Evolutionary conservation across 495 filamentous ascomycete species (phyloP).

Genomic region (Aspergillus homomorphus): DNA sequence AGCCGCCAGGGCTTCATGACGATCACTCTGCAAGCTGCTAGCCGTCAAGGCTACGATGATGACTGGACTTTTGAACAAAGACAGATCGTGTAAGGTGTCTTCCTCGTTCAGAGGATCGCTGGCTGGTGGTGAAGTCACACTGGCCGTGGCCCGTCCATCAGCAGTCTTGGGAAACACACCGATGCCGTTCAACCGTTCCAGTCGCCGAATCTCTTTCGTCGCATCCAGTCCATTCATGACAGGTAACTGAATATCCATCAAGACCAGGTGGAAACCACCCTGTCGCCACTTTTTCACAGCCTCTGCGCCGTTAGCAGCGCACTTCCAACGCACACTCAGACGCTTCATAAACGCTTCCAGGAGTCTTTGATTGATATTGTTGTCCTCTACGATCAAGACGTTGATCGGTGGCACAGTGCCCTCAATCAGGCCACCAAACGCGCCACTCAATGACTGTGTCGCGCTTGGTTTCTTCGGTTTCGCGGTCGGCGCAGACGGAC

Average conservation of each 20-base stretch:
- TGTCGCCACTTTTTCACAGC: slow-evolving; percentile 90
- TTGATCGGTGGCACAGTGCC: slow-evolving; percentile 93
- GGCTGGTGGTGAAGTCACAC: slow-evolving; percentile 23
- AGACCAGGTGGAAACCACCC: slow-evolving; percentile 93
- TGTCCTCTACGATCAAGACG: slow-evolving; percentile 96
- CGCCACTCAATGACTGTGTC: slow-evolving; percentile 24
- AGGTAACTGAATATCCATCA: slow-evolving; percentile 98
- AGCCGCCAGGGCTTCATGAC: slow-evolving; percentile 90
- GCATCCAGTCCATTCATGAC: slow-evolving; percentile 96
- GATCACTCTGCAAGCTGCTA: slow-evolving; percentile 85
- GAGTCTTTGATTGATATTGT: slow-evolving; percentile 91
- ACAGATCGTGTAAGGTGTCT: slow-evolving; percentile 64
- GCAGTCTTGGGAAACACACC: slow-evolving; percentile 71
- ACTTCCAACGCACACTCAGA: slow-evolving; percentile 96
- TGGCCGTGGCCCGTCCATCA: slow-evolving; percentile 35
- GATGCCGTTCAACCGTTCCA: slow-evolving; percentile 86
- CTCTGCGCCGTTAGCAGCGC: slow-evolving; percentile 88
- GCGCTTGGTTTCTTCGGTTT: slow-evolving; percentile 48
- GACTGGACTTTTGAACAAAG: slow-evolving; percentile 89
- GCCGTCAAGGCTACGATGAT: slow-evolving; percentile 98
- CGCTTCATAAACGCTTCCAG: slow-evolving; percentile 95
- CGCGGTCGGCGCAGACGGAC: slow-evolving; percentile 25
- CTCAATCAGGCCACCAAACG: slow-evolving; percentile 66
- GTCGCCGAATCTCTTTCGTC: slow-evolving; percentile 89
- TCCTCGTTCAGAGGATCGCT: slow-evolving; percentile 42